Evolutionary conservation across 805 yeast genomes (phyloP).

Genomic region (Lipomyces lipofer): DNA sequence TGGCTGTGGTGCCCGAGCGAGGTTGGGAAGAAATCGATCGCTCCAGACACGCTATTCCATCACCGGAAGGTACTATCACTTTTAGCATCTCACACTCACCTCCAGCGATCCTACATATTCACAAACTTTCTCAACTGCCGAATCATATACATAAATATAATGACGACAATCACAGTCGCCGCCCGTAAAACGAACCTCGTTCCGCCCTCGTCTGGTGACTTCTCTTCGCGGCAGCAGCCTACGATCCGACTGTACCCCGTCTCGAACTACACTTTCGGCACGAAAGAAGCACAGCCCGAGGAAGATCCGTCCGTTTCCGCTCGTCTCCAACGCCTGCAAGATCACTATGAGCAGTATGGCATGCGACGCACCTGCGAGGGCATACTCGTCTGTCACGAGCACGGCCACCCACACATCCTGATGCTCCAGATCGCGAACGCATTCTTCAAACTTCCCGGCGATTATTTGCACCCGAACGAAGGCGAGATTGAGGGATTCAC

Average conservation of each 20-base stretch:
- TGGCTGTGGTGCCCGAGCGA: no score
- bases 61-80: no score
- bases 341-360: slow-evolving; percentile 37
- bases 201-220: slow-evolving; percentile 31
- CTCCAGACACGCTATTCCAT: no score
- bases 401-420: slow-evolving; percentile 40
- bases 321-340: slow-evolving; percentile 35
- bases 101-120: no score
- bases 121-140: no score
- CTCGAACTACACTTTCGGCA: slow-evolving; percentile 38
- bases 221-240: slow-evolving; percentile 32
- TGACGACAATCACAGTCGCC: slow-evolving; percentile 31
- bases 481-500: slow-evolving; percentile 36
- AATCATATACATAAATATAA: no score
- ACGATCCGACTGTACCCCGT: slow-evolving; percentile 39
- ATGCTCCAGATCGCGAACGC: slow-evolving; percentile 39
- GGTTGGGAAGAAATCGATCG: no score
- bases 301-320: slow-evolving; percentile 37
- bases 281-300: slow-evolving; percentile 38
- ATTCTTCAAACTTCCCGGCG: slow-evolving; percentile 40
- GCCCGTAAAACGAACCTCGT: slow-evolving; percentile 31
- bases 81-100: no score
- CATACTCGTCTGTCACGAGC: slow-evolving; percentile 39
- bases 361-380: slow-evolving; percentile 40
- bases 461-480: slow-evolving; percentile 33